These are phyloP conservation scores for Naganishia cerealis DNA, from an alignment of 1,284 basidiomycete species.

Conservation along the genomic window DNA sequence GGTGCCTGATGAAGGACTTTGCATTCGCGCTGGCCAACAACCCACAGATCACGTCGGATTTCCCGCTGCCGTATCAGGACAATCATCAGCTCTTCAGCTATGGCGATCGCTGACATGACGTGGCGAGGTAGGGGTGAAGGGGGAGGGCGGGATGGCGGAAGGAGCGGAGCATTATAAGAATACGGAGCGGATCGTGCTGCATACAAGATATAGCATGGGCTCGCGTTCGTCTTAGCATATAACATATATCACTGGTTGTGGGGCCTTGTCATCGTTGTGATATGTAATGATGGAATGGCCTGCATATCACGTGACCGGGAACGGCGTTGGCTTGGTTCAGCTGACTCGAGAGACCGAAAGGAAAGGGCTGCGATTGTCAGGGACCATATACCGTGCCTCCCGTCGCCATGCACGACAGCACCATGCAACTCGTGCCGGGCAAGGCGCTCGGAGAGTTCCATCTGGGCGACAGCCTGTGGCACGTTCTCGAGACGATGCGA, in stretches of 20 bases:
- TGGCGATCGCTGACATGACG: slow-evolving; percentile 10
- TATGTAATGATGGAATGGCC: too few species aligned
- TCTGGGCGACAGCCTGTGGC: slow-evolving; percentile 76
- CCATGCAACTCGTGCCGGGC: slow-evolving; percentile 17
- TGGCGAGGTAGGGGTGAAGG: background rate
- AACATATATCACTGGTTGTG: too few species aligned
- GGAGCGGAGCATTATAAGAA: background rate
- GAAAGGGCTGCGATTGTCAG: too few species aligned
- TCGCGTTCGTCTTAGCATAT: too few species aligned
- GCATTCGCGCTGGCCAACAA: slow-evolving; percentile 20
- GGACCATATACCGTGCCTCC: background rate
- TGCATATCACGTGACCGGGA: slow-evolving; percentile 3
- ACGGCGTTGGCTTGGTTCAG: slow-evolving; percentile 3
- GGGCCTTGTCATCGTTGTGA: too few species aligned
- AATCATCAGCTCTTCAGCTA: slow-evolving; percentile 25
- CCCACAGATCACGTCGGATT: slow-evolving; percentile 17
- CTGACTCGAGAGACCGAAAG: background rate
- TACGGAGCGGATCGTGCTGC: background rate
- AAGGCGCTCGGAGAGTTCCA: slow-evolving; percentile 8
- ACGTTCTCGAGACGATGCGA: slow-evolving; percentile 68
- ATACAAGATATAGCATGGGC: background rate
- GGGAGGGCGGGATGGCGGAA: background rate
- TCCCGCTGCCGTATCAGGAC: slow-evolving; percentile 22
- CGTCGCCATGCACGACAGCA: background rate
- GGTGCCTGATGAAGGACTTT: slow-evolving; percentile 2